A percentile compares a stretch with the other conserved stretches of the same genome.
Conservation (phyloP, 179 eudicot species). For the Silene vulgaris region DNA sequence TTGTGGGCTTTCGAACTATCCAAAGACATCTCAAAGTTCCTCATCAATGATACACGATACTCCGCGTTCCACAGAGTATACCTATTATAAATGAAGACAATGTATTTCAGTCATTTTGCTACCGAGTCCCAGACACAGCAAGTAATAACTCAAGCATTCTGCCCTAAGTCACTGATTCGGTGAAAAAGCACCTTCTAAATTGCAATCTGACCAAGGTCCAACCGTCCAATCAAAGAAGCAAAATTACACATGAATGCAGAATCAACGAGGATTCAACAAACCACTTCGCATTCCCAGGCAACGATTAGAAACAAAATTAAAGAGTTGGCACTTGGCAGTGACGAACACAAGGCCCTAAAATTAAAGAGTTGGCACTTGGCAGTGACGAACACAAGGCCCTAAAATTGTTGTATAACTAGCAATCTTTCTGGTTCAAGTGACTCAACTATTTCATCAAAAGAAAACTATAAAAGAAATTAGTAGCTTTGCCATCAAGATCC, state of each 20-base stretch:
- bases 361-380: too few relatives aligned
- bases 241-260: constrained; percentile 10
- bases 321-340: not conserved
- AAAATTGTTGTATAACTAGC: too few relatives aligned
- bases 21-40: constrained; percentile 55
- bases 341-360: not conserved
- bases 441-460: not conserved
- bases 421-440: not conserved
- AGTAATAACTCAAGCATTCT: not conserved
- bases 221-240: constrained; percentile 3
- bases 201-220: constrained; percentile 10
- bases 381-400: not conserved
- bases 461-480: not conserved
- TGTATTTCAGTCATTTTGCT: not conserved
- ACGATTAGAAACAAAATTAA: not conserved
- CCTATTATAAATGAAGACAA: constrained; percentile 30
- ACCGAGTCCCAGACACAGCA: not conserved
- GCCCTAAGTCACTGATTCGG: constrained; percentile 6
- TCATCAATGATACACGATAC: constrained; percentile 71
- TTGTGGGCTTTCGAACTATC: constrained; percentile 27
- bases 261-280: not conserved
- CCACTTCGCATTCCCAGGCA: not conserved
- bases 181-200: not conserved
- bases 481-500: not conserved
- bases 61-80: constrained; percentile 94